These are phyloP conservation scores for Rhizopogon rudus DNA, from an alignment of 768 basidiomycete species.

Conservation along the genomic window DNA sequence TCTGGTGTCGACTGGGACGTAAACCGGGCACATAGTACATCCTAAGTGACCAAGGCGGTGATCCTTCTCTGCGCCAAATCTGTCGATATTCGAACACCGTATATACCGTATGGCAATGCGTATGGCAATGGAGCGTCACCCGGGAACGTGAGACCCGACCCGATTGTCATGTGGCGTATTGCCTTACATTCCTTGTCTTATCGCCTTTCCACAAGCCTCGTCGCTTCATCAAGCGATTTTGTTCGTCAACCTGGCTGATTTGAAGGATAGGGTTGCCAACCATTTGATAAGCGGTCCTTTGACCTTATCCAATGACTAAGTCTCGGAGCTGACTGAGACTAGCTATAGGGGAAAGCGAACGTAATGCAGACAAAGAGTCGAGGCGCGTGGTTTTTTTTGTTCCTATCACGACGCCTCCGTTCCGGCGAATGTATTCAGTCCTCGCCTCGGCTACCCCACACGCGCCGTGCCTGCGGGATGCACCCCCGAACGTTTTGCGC, in stretches of 20 bases:
- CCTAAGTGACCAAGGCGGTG: neutral
- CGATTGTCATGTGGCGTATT: neutral
- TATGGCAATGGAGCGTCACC: neutral
- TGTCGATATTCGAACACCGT: neutral
- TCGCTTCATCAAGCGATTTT: neutral
- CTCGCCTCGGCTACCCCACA: neutral
- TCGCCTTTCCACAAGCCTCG: neutral
- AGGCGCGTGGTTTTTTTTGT: conserved; percentile 29
- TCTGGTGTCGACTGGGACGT: neutral
- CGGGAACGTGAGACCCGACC: neutral
- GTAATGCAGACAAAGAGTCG: conserved; percentile 2
- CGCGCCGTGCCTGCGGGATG: neutral
- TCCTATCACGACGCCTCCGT: neutral
- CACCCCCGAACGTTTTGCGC: neutral
- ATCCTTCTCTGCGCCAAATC: neutral
- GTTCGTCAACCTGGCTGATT: neutral
- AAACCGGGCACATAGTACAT: neutral
- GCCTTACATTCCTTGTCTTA: neutral
- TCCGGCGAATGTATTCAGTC: neutral
- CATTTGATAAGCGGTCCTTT: neutral
- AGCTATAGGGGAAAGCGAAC: neutral
- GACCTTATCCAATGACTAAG: neutral
- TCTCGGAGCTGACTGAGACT: neutral
- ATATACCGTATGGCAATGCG: no score
- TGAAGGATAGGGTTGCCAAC: neutral